Conservation (phyloP, 2,329 filamentous ascomycete species). For the Monilinia polystroma region DNA sequence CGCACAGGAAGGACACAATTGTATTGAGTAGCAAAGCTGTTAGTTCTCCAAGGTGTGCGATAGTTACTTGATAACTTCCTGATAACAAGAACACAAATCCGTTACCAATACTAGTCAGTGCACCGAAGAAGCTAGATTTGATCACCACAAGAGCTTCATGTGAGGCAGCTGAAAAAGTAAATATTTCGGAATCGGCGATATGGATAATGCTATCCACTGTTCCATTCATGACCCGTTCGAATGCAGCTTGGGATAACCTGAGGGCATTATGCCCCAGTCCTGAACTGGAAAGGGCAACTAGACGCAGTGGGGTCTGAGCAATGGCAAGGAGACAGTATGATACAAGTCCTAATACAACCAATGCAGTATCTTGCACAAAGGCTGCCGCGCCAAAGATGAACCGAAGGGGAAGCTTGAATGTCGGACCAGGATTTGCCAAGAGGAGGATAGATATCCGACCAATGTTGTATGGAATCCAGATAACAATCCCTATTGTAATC, state of each 20-base stretch:
- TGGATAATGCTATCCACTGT: constrained; percentile 50
- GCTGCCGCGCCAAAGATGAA: constrained; percentile 73
- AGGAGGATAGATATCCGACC: constrained; percentile 81
- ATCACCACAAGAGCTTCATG: constrained; percentile 66
- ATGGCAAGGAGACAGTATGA: constrained; percentile 42
- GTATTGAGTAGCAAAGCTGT: background rate
- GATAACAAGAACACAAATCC: constrained; percentile 47
- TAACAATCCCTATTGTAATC: constrained; percentile 77
- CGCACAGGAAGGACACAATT: constrained; percentile 31
- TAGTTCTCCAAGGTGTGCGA: constrained; percentile 1
- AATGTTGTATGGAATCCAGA: constrained; percentile 90
- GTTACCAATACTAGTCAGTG: constrained; percentile 45
- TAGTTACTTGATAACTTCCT: constrained; percentile 44
- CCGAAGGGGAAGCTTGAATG: constrained; percentile 67
- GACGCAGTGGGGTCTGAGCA: constrained; percentile 27
- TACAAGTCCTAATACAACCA: constrained; percentile 61
- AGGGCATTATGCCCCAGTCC: constrained; percentile 25
- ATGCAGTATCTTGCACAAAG: constrained; percentile 70
- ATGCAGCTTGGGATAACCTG: constrained; percentile 35
- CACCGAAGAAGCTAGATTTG: constrained; percentile 51
- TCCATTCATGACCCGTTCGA: constrained; percentile 47
- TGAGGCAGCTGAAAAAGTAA: constrained; percentile 73
- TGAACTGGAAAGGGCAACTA: constrained; percentile 24
- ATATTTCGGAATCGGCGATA: constrained; percentile 58
- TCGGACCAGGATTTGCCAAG: constrained; percentile 71